A percentile compares a stretch with the other conserved stretches of the same genome.
These are phyloP conservation scores for Simplicillium sp. DNA, from an alignment of 2,329 filamentous ascomycete genomes.

Conservation along the genomic window DNA sequence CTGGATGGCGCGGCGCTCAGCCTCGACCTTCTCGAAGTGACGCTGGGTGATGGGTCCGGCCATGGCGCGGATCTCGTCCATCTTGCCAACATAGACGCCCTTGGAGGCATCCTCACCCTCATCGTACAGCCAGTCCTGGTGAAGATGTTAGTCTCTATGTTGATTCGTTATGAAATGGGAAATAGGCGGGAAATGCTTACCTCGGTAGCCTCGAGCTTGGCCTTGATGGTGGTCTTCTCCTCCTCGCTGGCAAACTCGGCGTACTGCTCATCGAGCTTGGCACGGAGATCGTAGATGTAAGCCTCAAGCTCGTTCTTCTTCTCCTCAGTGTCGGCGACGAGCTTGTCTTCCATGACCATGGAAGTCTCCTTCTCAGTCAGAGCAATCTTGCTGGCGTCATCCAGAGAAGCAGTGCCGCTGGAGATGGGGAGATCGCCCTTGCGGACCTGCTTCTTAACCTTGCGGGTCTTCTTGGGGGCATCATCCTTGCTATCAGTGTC, in stretches of 20 bases:
- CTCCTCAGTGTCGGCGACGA: conserved; percentile 95
- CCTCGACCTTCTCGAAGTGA: conserved; percentile 89
- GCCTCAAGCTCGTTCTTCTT: conserved; percentile 99
- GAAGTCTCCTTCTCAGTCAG: conserved; percentile 71
- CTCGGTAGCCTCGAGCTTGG: conserved; percentile 77
- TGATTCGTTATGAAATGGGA: no score
- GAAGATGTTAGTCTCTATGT: background rate
- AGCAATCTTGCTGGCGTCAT: conserved; percentile 55
- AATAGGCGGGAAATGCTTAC: conserved; percentile 42
- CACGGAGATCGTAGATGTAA: conserved; percentile 92
- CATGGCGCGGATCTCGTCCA: conserved; percentile 87
- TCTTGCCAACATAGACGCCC: conserved; percentile 87
- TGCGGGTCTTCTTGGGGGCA: conserved; percentile 77
- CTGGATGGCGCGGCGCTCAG: conserved; percentile 69
- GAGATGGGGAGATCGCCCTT: conserved; percentile 91
- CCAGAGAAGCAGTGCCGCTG: conserved; percentile 72
- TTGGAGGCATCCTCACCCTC: conserved; percentile 93
- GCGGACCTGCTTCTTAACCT: conserved; percentile 98
- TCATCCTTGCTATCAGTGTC: conserved; percentile 67
- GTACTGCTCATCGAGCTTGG: conserved; percentile 90
- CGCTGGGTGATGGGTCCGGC: conserved; percentile 88
- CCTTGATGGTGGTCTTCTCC: conserved; percentile 79
- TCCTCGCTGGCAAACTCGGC: conserved; percentile 82
- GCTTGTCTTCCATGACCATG: conserved; percentile 98
- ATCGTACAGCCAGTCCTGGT: conserved; percentile 94